Percentiles rank a stretch among this genome's conserved stretches.
Conservation (phyloP, 2,329 filamentous ascomycete genomes). For the Juglanconis juglandina region DNA sequence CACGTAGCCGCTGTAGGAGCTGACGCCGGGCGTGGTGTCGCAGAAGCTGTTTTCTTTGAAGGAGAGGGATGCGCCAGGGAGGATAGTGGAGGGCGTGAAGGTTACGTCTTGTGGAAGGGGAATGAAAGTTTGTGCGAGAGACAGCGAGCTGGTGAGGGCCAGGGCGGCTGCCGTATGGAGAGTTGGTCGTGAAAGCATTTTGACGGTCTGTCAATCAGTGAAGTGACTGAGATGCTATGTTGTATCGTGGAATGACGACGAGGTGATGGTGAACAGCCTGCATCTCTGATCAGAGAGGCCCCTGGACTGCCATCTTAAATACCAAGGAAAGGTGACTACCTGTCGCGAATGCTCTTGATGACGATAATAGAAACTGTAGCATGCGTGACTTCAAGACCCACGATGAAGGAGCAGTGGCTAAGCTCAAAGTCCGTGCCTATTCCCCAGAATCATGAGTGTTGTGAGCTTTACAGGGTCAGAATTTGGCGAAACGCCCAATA, state of each 20-base stretch:
- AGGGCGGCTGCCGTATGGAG: neutral
- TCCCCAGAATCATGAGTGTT: neutral
- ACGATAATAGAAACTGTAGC: neutral
- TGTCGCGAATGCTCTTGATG: neutral
- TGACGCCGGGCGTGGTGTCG: conserved; percentile 54
- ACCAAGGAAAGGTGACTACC: neutral
- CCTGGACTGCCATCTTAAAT: neutral
- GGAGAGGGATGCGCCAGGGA: conserved; percentile 9
- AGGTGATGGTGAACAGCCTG: neutral
- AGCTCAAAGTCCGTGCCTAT: neutral
- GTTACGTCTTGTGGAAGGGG: neutral
- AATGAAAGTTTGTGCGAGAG: conserved; percentile 5
- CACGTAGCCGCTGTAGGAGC: conserved; percentile 55
- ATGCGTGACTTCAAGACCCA: neutral
- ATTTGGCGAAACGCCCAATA: neutral
- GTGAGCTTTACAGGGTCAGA: neutral
- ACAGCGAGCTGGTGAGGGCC: neutral
- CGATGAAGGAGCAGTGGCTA: neutral
- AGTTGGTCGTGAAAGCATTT: neutral
- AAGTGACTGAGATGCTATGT: neutral
- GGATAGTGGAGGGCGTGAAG: neutral
- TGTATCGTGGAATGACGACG: neutral
- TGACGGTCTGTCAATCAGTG: neutral
- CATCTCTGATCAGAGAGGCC: neutral
- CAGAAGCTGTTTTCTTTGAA: conserved; percentile 38